These are phyloP conservation scores for Microcyclospora pomicola DNA, from an alignment of 2,329 filamentous ascomycete genomes.

Conservation along the genomic window DNA sequence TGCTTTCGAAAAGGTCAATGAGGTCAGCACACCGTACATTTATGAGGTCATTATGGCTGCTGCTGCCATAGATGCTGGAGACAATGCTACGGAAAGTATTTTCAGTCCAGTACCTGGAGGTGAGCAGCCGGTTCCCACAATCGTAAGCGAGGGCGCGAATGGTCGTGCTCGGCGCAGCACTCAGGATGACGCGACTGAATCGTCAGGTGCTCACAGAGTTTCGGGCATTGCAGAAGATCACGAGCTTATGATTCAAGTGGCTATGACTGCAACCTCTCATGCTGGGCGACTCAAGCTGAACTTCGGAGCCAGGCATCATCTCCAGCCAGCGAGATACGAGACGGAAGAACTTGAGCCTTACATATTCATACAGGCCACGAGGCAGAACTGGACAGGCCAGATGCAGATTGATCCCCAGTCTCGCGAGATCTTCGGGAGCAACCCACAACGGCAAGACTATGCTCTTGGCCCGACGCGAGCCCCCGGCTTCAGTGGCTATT, in stretches of 20 bases:
- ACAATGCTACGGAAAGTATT: slow-evolving; percentile 19
- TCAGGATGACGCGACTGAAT: neutral
- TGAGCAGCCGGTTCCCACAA: slow-evolving; percentile 25
- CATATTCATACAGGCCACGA: slow-evolving; percentile 32
- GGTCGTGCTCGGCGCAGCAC: slow-evolving; percentile 23
- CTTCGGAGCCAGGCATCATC: slow-evolving; percentile 12
- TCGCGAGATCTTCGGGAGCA: slow-evolving; percentile 31
- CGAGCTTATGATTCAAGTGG: slow-evolving; percentile 12
- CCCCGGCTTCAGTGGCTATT: slow-evolving; percentile 31
- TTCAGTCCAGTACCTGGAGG: slow-evolving; percentile 29
- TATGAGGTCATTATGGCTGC: slow-evolving; percentile 33
- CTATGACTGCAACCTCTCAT: slow-evolving; percentile 32
- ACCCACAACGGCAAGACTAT: slow-evolving; percentile 35
- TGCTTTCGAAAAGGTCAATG: slow-evolving; percentile 30
- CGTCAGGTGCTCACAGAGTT: neutral
- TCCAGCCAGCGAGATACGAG: neutral
- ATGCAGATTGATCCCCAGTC: slow-evolving; percentile 25
- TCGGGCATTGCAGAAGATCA: neutral
- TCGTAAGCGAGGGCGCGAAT: slow-evolving; percentile 28
- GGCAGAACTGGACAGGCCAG: slow-evolving; percentile 34
- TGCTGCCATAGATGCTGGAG: slow-evolving; percentile 16
- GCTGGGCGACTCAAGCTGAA: slow-evolving; percentile 31
- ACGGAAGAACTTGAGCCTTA: slow-evolving; percentile 18
- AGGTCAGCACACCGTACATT: slow-evolving; percentile 32
- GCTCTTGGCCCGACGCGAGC: slow-evolving; percentile 31